Evolutionary conservation across 257 asterid species (phyloP).

Genomic region (Solanum neorickii): DNA sequence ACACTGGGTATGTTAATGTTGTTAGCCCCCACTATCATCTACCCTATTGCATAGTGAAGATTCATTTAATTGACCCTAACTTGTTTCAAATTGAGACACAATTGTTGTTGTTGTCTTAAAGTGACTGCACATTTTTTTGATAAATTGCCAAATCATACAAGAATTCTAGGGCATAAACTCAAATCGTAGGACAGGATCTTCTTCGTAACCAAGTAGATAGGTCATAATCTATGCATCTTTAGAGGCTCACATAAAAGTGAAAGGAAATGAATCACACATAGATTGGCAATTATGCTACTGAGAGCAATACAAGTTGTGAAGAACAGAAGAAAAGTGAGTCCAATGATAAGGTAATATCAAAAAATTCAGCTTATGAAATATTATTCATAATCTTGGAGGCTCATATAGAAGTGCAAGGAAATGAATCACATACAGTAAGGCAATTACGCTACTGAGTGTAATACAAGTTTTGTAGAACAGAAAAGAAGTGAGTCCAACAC

Average conservation of each 20-base stretch:
- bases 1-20: not conserved
- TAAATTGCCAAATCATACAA: not conserved
- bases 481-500: not conserved
- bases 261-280: not conserved
- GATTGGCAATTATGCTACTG: not conserved
- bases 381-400: not conserved
- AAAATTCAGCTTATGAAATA: not conserved
- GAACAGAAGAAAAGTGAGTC: not conserved
- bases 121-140: not conserved
- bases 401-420: not conserved
- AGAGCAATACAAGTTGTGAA: not conserved
- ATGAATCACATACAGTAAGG: not conserved
- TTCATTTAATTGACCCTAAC: not conserved
- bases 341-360: not conserved
- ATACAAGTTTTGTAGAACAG: not conserved
- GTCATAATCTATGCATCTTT: not conserved
- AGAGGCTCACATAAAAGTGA: not conserved
- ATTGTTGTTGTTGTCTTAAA: not conserved
- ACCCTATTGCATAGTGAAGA: not conserved
- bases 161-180: not conserved
- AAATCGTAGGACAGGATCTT: not conserved
- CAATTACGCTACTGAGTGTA: not conserved
- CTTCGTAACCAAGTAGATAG: not conserved
- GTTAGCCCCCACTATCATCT: not conserved
- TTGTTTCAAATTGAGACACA: not conserved